These are phyloP conservation scores for Dunaliella primolecta DNA, from an alignment of 139 green algal genomes.

Conservation along the genomic window DNA sequence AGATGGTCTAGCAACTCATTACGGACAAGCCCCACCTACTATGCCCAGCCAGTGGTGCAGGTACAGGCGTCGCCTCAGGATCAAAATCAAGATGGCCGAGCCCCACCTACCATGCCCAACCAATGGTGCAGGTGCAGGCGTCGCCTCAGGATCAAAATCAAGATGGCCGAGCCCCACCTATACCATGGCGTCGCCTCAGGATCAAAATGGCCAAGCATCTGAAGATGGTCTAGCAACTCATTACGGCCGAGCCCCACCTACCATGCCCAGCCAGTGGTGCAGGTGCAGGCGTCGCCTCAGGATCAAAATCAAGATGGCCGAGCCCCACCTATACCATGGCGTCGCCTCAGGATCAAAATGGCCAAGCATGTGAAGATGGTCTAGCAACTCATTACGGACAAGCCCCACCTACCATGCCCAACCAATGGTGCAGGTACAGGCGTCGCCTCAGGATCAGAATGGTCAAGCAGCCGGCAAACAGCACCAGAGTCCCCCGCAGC, in stretches of 20 bases:
- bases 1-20: no score
- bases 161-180: no score
- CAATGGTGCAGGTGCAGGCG: conserved; percentile 76
- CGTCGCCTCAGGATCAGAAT: conserved; percentile 23
- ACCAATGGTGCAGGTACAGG: conserved; percentile 78
- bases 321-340: no score
- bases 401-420: conserved; percentile 54
- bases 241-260: no score
- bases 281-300: conserved; percentile 35
- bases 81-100: conserved; percentile 14
- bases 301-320: neutral
- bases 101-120: no score
- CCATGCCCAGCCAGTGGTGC: neutral
- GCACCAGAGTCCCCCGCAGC: conserved; percentile 84
- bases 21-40: no score
- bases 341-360: conserved; percentile 29
- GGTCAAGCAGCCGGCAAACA: conserved; percentile 82
- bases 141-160: conserved; percentile 55
- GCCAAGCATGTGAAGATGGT: conserved; percentile 78
- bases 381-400: no score
- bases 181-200: no score
- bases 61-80: conserved; percentile 68
- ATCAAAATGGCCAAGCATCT: conserved; percentile 68
- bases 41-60: conserved; percentile 82
- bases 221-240: no score